These are phyloP conservation scores for Plasmopara muralis DNA, from an alignment of 352 stramenopile species.

Conservation along the genomic window DNA sequence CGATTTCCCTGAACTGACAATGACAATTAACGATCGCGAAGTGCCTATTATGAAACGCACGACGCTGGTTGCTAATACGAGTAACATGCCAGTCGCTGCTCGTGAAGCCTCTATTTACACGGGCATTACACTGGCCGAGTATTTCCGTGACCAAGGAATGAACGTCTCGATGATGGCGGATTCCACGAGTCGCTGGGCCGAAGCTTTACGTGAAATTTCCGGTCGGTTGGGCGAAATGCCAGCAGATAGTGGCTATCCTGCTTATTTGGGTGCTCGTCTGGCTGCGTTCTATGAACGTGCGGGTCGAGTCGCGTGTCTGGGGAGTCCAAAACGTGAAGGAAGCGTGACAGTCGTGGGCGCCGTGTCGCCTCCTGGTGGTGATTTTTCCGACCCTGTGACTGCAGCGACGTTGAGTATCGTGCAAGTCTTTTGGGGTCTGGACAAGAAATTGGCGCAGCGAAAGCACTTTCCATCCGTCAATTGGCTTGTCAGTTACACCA, in stretches of 20 bases:
- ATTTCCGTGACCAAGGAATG: conserved; percentile 98
- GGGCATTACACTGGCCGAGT: conserved; percentile 97
- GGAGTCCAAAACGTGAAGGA: conserved; percentile 95
- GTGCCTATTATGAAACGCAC: conserved; percentile 99
- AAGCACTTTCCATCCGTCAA: conserved; percentile 99
- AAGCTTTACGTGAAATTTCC: conserved; percentile 99
- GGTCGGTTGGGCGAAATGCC: conserved; percentile 99
- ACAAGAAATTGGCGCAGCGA: conserved; percentile 99
- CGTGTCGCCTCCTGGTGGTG: conserved; percentile 97
- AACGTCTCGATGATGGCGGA: conserved; percentile 99
- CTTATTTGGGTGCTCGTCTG: conserved; percentile 98
- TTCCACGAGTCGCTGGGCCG: conserved; percentile 98
- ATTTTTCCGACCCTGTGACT: conserved; percentile 99
- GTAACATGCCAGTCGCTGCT: conserved; percentile 99
- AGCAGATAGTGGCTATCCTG: conserved; percentile 94
- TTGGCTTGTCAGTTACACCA: conserved; percentile 99
- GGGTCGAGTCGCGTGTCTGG: conserved; percentile 95
- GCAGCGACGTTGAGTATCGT: conserved; percentile 99
- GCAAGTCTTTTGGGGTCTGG: conserved; percentile 99
- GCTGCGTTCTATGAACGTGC: conserved; percentile 99
- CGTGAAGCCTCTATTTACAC: conserved; percentile 99
- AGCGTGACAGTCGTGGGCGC: conserved; percentile 99
- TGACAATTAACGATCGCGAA: conserved; percentile 95
- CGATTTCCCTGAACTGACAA: conserved; percentile 99
- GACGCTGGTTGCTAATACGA: conserved; percentile 99